Evolutionary conservation across 352 stramenopile genomes (phyloP), one percentile per base, ranked within the genome.

Genomic region (Pythium oligandrum): DNA sequence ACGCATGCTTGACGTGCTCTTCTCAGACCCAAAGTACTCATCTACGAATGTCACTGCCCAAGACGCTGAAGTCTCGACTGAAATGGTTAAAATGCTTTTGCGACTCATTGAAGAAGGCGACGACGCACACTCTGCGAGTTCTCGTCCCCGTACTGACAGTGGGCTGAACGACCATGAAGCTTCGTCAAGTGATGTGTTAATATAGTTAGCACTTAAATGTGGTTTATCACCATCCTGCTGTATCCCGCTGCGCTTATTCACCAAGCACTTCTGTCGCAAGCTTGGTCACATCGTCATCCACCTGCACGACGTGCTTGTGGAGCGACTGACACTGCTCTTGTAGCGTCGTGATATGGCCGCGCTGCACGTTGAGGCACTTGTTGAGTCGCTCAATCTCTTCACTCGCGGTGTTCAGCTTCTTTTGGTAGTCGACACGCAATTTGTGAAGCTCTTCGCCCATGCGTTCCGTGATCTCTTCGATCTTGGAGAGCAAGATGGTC

Each of bases 241-340:
- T 26, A 26, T 26, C 17, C 17, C 17, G 17, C 17, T 26, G 17
- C 17, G 17, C 12, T 57, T 79, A 89, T 33, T 92, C 82, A 42
- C 82, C 78, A 6, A 92, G 62, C 26, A 92, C 82, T 59, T 92
- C 82, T 51, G 79, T 84, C 44, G 82, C 78, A 53, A 92, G 78
- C 55, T 88, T 90, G 56, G 78, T 88, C 39, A 92, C 78, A 57
- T 92, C 82, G 34, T 92, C 82, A 46, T 92, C 82, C n/a, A 92
- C 79, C 65, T 89, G 79, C 43, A 86, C 77, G 43, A 92, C 75
- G 64, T 92, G 79, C 61, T 89, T 90, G 74, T 92, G 79, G 40
- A 92, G 67, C 43, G 78, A 90, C 53, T 90, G 75, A 38, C 79
- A 90, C 61, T 90, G 82, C 59, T 92, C 79, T 59, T 92, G 78